phyloP scores from a whole-genome alignment of 306 rosid genomes.

The Medicago ruthenica region DNA sequence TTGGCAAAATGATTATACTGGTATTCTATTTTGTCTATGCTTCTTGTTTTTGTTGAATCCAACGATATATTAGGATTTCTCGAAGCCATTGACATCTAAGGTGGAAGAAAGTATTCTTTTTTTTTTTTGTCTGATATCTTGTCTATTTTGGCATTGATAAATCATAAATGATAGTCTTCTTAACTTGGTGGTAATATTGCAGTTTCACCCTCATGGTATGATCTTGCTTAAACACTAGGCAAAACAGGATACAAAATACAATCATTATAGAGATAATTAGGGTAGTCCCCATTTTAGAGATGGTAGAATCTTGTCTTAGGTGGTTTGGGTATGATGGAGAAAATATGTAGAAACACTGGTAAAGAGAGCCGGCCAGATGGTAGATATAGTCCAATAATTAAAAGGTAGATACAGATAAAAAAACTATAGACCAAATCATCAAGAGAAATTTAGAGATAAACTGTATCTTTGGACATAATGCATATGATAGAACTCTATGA shows the following conservation, averaged over 20 bases:
- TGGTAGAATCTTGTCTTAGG: neutral
- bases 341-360: neutral
- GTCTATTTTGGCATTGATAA: slow-evolving; percentile 29
- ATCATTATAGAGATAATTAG: neutral
- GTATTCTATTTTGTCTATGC: slow-evolving; percentile 8
- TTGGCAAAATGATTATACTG: slow-evolving; percentile 13
- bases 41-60: neutral
- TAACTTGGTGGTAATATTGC: slow-evolving; percentile 22
- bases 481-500: neutral
- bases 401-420: neutral
- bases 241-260: neutral
- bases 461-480: slow-evolving; percentile 1
- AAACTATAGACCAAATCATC: neutral
- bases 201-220: slow-evolving; percentile 7
- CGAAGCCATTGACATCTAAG: slow-evolving; percentile 11
- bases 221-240: slow-evolving; percentile 15
- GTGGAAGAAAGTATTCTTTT: neutral
- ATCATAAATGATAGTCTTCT: slow-evolving; percentile 17
- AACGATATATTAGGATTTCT: slow-evolving; percentile 10
- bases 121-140: neutral
- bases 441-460: neutral
- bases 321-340: slow-evolving; percentile 6
- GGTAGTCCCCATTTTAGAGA: neutral
- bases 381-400: neutral
- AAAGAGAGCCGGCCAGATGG: neutral